These are phyloP conservation scores for Hirschfeldia incana DNA, from an alignment of 345 rosid genomes.

Conservation along the genomic window DNA sequence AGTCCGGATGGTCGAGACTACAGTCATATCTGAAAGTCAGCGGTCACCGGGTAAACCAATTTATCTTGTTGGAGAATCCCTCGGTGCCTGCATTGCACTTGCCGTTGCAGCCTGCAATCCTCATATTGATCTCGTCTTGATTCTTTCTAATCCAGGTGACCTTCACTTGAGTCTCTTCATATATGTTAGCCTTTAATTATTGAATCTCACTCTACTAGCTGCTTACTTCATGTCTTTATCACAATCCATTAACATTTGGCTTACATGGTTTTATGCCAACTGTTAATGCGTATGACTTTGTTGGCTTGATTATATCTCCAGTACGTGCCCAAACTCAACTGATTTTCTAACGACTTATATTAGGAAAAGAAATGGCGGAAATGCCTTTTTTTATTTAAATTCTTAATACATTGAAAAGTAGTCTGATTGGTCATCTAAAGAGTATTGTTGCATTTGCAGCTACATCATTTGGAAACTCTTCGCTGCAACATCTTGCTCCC, in stretches of 20 bases:
- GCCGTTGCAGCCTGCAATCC: conserved; percentile 73
- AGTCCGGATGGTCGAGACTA: conserved; percentile 55
- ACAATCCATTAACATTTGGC: not conserved
- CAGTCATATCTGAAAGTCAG: conserved; percentile 45
- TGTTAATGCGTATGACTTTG: not conserved
- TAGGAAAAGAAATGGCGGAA: too few species aligned
- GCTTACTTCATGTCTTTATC: too few species aligned
- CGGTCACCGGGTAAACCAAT: conserved; percentile 59
- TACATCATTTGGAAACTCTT: conserved; percentile 67
- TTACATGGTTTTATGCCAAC: conserved; percentile 17
- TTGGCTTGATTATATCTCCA: not conserved
- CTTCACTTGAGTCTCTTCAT: not conserved
- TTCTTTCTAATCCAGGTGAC: conserved; percentile 75
- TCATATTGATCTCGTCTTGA: conserved; percentile 58
- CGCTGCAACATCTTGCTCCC: conserved; percentile 55
- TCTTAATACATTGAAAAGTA: not conserved
- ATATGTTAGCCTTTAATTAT: conserved; percentile 1
- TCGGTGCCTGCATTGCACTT: conserved; percentile 79
- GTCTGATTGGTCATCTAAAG: too few species aligned
- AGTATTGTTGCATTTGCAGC: conserved; percentile 50
- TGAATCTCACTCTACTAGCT: not conserved
- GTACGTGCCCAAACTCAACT: not conserved
- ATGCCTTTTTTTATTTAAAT: too few species aligned
- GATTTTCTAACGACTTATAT: not conserved
- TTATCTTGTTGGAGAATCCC: conserved; percentile 78